Evolutionary conservation across 306 rosid species (phyloP).

Genomic region (Sesbania bispinosa): DNA sequence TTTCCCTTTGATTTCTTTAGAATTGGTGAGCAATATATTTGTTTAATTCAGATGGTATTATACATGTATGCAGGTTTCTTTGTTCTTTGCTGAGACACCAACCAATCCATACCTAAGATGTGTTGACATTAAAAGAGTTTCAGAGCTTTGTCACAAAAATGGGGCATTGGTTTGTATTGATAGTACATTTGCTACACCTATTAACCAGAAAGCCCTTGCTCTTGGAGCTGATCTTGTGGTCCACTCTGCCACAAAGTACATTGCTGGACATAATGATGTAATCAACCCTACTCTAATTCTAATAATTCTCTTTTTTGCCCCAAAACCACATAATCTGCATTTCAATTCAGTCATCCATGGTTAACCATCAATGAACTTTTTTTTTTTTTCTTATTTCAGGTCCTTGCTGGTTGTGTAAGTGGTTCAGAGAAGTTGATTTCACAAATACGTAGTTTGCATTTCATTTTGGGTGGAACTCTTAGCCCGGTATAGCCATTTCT

Average conservation of each 20-base stretch:
- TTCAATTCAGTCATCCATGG: neutral
- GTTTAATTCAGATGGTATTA: neutral
- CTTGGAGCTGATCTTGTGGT: slow-evolving; percentile 87
- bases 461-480: slow-evolving; percentile 78
- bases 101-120: slow-evolving; percentile 91
- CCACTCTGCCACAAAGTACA: slow-evolving; percentile 78
- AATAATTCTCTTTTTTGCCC: too few species aligned
- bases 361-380: neutral
- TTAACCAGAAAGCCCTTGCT: slow-evolving; percentile 79
- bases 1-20: neutral
- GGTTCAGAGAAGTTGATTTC: slow-evolving; percentile 69
- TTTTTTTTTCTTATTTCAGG: slow-evolving; percentile 42
- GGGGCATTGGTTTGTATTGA: slow-evolving; percentile 87
- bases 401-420: slow-evolving; percentile 77
- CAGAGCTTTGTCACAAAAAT: slow-evolving; percentile 74
- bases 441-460: slow-evolving; percentile 72
- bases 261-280: slow-evolving; percentile 93
- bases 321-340: neutral
- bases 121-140: slow-evolving; percentile 73
- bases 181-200: slow-evolving; percentile 90
- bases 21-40: neutral
- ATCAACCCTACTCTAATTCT: neutral
- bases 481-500: slow-evolving; percentile 69
- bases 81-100: slow-evolving; percentile 90
- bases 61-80: slow-evolving; percentile 58